These are phyloP conservation scores for Amanita pallidorosea DNA, from an alignment of 768 basidiomycete species.

Conservation along the genomic window DNA sequence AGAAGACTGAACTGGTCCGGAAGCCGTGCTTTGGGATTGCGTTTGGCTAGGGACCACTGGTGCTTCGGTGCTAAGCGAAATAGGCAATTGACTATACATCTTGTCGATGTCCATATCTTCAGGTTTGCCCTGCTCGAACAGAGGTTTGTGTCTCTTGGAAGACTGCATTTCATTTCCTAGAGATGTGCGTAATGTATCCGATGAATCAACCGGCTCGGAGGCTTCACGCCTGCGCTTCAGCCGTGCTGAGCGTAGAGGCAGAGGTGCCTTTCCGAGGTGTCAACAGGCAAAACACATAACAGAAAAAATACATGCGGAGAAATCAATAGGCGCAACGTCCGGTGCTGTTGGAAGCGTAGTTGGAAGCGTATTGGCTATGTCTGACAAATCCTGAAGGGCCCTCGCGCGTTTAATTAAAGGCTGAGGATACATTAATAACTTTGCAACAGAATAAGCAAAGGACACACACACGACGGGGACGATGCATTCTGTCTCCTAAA, in stretches of 20 bases:
- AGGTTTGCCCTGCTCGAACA: constrained; percentile 53
- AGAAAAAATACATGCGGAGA: constrained; percentile 10
- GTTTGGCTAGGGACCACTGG: constrained; percentile 17
- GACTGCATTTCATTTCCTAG: constrained; percentile 35
- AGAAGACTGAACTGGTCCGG: constrained; percentile 10
- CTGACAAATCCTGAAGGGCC: constrained; percentile 31
- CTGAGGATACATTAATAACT: constrained; percentile 14
- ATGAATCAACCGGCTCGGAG: not conserved
- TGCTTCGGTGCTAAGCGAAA: not conserved
- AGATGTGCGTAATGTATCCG: constrained; percentile 9
- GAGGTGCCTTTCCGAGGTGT: constrained; percentile 23
- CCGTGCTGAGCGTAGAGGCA: constrained; percentile 25
- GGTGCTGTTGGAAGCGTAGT: constrained; percentile 10
- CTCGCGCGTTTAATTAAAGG: constrained; percentile 32
- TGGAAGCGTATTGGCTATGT: constrained; percentile 22
- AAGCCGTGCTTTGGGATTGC: constrained; percentile 24
- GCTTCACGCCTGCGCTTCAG: constrained; percentile 48
- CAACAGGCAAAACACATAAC: not conserved
- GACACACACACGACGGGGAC: constrained; percentile 21
- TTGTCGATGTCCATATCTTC: constrained; percentile 14
- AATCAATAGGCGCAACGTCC: constrained; percentile 10
- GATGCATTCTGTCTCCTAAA: constrained; percentile 12
- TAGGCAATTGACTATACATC: constrained; percentile 8
- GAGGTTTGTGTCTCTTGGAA: constrained; percentile 57
- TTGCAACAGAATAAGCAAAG: not conserved